These are phyloP conservation scores for Zymoseptoria passerinii DNA, from an alignment of 2,329 filamentous ascomycete genomes.

Conservation along the genomic window DNA sequence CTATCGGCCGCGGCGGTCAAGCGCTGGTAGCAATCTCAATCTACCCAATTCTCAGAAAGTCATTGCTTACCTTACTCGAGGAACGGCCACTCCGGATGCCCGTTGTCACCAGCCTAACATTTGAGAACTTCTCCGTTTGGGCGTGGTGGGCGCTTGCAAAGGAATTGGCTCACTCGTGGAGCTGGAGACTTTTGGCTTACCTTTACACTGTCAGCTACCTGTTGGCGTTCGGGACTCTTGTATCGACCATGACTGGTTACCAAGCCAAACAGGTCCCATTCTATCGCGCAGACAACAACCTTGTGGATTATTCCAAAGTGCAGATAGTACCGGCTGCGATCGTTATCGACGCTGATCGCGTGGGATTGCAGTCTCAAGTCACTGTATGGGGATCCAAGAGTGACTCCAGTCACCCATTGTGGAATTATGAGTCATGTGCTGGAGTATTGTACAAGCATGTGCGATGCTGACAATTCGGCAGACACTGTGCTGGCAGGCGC, in stretches of 20 bases:
- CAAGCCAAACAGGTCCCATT: conserved; percentile 4
- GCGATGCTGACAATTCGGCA: background rate
- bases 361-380: background rate
- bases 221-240: conserved; percentile 4
- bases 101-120: conserved; percentile 1
- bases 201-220: conserved; percentile 4
- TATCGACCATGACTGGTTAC: conserved; percentile 10
- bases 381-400: background rate
- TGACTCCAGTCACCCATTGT: conserved; percentile 2
- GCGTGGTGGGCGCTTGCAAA: background rate
- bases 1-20: conserved; percentile 10
- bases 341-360: background rate
- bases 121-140: conserved; percentile 2
- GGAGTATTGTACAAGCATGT: background rate
- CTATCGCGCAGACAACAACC: conserved; percentile 1
- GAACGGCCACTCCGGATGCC: conserved; percentile 1
- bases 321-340: background rate
- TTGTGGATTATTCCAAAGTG: conserved; percentile 1
- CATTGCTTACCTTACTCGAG: conserved; percentile 1
- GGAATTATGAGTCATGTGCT: background rate
- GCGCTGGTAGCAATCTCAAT: conserved; percentile 2
- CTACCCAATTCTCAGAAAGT: conserved; percentile 3
- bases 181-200: conserved; percentile 4
- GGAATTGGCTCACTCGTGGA: background rate
- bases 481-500: background rate